These are phyloP conservation scores for Suillus cothurnatus DNA, from an alignment of 768 basidiomycete species.

Conservation along the genomic window DNA sequence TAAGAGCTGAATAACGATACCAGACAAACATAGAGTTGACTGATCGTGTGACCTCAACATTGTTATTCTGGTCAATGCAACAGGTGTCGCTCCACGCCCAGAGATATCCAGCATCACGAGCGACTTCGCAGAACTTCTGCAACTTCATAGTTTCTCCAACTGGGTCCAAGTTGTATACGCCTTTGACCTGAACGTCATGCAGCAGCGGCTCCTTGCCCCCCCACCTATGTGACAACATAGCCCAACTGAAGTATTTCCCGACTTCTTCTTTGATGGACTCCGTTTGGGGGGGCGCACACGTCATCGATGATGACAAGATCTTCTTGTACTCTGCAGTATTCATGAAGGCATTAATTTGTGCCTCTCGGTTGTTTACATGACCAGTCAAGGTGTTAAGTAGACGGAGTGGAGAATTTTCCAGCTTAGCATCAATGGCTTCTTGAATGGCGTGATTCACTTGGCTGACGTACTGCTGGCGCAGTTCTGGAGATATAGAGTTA, in stretches of 20 bases:
- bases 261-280: conserved; percentile 1
- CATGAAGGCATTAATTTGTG: background rate
- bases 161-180: conserved; percentile 20
- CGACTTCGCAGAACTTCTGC: conserved; percentile 20
- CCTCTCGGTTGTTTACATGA: background rate
- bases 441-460: background rate
- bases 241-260: conserved; percentile 19
- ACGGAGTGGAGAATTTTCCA: background rate
- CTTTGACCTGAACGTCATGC: conserved; percentile 18
- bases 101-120: conserved; percentile 21
- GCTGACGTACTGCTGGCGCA: background rate
- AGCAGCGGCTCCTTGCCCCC: conserved; percentile 17
- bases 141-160: conserved; percentile 18
- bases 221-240: conserved; percentile 31
- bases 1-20: conserved; percentile 28
- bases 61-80: conserved; percentile 32
- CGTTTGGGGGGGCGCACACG: background rate
- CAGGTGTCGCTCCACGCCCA: conserved; percentile 34
- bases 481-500: background rate
- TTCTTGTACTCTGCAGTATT: background rate
- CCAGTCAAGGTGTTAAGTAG: background rate
- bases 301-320: background rate
- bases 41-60: conserved; percentile 30
- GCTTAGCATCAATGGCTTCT: background rate
- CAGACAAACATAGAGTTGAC: conserved; percentile 34